phyloP scores from a whole-genome alignment of 2,329 filamentous ascomycete species.

The Ophiostoma piceae region DNA sequence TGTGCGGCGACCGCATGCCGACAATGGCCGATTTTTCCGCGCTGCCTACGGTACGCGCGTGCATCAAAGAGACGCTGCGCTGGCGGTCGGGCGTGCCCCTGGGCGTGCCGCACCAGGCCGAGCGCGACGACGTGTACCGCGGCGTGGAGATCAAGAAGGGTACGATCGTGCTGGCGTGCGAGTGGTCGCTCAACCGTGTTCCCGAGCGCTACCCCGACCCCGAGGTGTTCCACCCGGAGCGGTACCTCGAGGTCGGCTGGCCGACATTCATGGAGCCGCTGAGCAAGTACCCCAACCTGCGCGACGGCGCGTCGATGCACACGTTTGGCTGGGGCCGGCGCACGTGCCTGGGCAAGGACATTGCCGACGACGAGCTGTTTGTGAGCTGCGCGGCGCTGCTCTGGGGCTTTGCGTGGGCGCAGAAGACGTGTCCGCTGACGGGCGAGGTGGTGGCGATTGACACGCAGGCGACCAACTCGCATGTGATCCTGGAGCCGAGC shows the following conservation, averaged over 20 bases:
- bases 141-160: constrained; percentile 46
- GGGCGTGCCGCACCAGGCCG: constrained; percentile 47
- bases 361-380: constrained; percentile 57
- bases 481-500: constrained; percentile 49
- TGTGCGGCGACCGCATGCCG: constrained; percentile 51
- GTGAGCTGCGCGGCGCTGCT: constrained; percentile 44
- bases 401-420: constrained; percentile 46
- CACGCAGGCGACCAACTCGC: constrained; percentile 47
- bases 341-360: constrained; percentile 56
- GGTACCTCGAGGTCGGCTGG: constrained; percentile 58
- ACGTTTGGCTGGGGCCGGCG: constrained; percentile 61
- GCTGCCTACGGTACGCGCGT: constrained; percentile 50
- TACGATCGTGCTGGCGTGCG: constrained; percentile 46
- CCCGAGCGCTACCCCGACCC: constrained; percentile 56
- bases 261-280: constrained; percentile 62
- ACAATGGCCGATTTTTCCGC: constrained; percentile 45
- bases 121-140: constrained; percentile 43
- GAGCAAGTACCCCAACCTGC: constrained; percentile 57
- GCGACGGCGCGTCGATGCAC: constrained; percentile 53
- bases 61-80: constrained; percentile 54
- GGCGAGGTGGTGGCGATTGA: constrained; percentile 43
- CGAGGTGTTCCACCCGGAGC: constrained; percentile 57
- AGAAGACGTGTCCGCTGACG: constrained; percentile 40
- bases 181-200: constrained; percentile 55
- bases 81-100: constrained; percentile 54